A percentile compares a stretch with the other conserved stretches of the same genome.
Conservation (phyloP, 352 stramenopile species). For the Globisporangium canariense region DNA sequence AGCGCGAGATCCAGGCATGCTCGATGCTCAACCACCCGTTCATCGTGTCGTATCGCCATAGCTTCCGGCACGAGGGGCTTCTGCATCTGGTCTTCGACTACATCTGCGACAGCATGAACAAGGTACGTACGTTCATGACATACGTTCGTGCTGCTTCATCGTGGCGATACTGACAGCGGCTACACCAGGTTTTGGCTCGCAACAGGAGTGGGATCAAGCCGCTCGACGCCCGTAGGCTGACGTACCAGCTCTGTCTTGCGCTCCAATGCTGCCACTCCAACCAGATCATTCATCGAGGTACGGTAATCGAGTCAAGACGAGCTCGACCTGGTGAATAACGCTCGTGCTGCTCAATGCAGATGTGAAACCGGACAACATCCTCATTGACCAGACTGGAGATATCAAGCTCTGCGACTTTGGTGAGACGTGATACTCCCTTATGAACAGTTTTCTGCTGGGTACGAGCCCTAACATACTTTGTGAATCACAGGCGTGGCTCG, state of each 20-base stretch:
- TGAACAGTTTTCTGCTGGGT: not conserved
- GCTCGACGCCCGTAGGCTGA: constrained; percentile 40
- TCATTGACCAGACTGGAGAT: constrained; percentile 65
- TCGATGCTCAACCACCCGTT: constrained; percentile 80
- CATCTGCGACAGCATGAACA: constrained; percentile 64
- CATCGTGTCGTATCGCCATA: constrained; percentile 82
- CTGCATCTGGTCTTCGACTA: constrained; percentile 81
- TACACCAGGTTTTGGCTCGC: constrained; percentile 41
- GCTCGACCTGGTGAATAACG: not conserved
- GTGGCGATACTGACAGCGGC: not conserved
- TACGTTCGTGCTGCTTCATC: not conserved
- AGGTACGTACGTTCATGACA: constrained; percentile 28
- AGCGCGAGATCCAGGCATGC: constrained; percentile 77
- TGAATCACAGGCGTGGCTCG: constrained; percentile 47
- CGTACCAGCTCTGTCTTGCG: constrained; percentile 73
- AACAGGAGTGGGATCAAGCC: constrained; percentile 64
- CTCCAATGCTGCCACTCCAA: constrained; percentile 77
- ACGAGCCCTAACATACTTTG: not conserved
- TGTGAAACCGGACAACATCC: constrained; percentile 81
- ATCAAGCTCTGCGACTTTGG: constrained; percentile 83
- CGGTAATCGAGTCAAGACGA: not conserved
- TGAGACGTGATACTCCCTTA: constrained; percentile 6
- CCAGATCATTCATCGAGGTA: constrained; percentile 80
- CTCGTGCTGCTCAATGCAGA: constrained; percentile 28
- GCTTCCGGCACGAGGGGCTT: constrained; percentile 72